phyloP scores from a whole-genome alignment of 1,284 basidiomycete genomes.

The Stereum hirsutum region DNA sequence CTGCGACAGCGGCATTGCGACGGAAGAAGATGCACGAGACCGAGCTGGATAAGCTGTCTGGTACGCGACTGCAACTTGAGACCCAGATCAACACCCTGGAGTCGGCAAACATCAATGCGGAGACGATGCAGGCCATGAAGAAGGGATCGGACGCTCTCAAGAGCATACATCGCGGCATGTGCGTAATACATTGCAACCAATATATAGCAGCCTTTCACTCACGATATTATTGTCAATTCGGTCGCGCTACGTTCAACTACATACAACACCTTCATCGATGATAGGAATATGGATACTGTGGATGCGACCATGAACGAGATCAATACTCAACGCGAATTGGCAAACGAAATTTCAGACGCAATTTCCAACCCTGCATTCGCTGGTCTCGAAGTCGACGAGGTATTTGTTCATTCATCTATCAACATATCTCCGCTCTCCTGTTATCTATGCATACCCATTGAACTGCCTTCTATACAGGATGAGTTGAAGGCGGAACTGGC shows the following conservation, averaged over 20 bases:
- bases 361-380: constrained; percentile 77
- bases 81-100: constrained; percentile 97
- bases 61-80: constrained; percentile 89
- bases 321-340: constrained; percentile 89
- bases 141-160: constrained; percentile 89
- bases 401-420: constrained; percentile 26
- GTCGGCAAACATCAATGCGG: constrained; percentile 96
- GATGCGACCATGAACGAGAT: constrained; percentile 89
- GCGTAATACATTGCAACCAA: constrained; percentile 26
- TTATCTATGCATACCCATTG: constrained; percentile 5
- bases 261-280: neutral
- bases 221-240: constrained; percentile 1
- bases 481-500: constrained; percentile 81
- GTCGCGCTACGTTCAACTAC: constrained; percentile 1
- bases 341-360: constrained; percentile 92
- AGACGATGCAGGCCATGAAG: constrained; percentile 98
- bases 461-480: constrained; percentile 49
- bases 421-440: constrained; percentile 8
- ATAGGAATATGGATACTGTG: constrained; percentile 85
- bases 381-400: constrained; percentile 68
- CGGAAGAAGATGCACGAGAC: constrained; percentile 90
- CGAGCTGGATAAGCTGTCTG: constrained; percentile 84
- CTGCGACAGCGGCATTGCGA: constrained; percentile 84
- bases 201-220: neutral
- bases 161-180: constrained; percentile 90